phyloP scores from a whole-genome alignment of 1,139 yeast genomes.

The Lodderomyces elongisporus region DNA sequence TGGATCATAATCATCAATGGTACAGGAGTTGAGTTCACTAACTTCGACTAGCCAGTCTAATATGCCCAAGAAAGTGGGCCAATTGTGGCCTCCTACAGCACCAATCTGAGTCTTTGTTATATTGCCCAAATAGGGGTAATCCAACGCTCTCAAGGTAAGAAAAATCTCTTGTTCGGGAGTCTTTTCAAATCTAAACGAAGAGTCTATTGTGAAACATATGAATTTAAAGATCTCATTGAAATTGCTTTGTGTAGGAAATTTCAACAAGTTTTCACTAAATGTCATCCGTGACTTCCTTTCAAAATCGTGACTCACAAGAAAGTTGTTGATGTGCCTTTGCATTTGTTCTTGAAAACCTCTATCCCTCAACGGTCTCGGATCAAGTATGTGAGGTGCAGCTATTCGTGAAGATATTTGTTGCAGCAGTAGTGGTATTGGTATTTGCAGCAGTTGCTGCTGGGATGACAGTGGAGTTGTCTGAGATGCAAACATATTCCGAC shows the following conservation, averaged over 20 bases:
- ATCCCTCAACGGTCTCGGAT: slow-evolving; percentile 64
- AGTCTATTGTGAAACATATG: slow-evolving; percentile 72
- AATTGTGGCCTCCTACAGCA: slow-evolving; percentile 88
- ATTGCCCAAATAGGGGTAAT: slow-evolving; percentile 77
- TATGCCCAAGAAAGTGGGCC: slow-evolving; percentile 83
- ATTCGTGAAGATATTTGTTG: slow-evolving; percentile 9
- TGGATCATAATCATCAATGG: slow-evolving; percentile 19
- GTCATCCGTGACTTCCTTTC: slow-evolving; percentile 72
- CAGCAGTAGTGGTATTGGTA: slow-evolving; percentile 9
- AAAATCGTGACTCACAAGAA: slow-evolving; percentile 56
- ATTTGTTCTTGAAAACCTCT: slow-evolving; percentile 58
- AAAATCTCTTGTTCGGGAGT: slow-evolving; percentile 70
- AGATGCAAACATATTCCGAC: background rate
- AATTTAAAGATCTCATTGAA: slow-evolving; percentile 76
- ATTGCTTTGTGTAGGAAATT: slow-evolving; percentile 84
- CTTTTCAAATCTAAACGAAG: slow-evolving; percentile 65
- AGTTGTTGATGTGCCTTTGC: slow-evolving; percentile 65
- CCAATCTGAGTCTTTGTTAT: slow-evolving; percentile 80
- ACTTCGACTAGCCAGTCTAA: slow-evolving; percentile 72
- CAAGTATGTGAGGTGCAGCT: slow-evolving; percentile 33
- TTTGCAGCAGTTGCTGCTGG: slow-evolving; percentile 6
- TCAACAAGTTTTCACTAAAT: slow-evolving; percentile 58
- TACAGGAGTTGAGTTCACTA: slow-evolving; percentile 40
- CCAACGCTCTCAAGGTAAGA: slow-evolving; percentile 55
- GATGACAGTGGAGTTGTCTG: slow-evolving; percentile 5